phyloP scores from a whole-genome alignment of 129 eudicot species.

The Ambrosia trifida region DNA sequence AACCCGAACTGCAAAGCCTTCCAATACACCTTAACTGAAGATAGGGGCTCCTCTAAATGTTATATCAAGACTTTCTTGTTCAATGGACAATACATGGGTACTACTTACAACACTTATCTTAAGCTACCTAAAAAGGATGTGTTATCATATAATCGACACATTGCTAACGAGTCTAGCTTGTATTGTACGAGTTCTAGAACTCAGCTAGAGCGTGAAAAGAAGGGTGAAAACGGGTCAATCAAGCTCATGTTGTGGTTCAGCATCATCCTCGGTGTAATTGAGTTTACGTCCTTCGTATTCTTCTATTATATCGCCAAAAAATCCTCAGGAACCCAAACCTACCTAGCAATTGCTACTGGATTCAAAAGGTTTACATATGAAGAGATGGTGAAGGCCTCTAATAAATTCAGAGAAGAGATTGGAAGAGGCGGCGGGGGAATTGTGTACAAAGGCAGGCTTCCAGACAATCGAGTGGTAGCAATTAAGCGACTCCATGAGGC shows the following conservation, averaged over 20 bases:
- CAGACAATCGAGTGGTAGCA: constrained; percentile 26
- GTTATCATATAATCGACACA: not conserved
- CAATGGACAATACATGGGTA: constrained; percentile 17
- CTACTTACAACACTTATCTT: constrained; percentile 1
- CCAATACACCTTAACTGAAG: constrained; percentile 4
- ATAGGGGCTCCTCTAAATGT: constrained; percentile 12
- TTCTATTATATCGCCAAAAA: not conserved
- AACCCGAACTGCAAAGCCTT: constrained; percentile 31
- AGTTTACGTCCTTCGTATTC: not conserved
- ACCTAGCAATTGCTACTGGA: constrained; percentile 13
- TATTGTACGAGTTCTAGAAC: not conserved
- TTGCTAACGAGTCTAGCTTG: not conserved
- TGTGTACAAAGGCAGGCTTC: constrained; percentile 26
- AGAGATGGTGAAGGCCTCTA: constrained; percentile 25
- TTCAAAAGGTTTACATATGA: constrained; percentile 30
- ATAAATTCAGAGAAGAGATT: constrained; percentile 23
- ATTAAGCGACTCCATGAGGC: constrained; percentile 29
- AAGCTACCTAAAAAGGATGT: constrained; percentile 10
- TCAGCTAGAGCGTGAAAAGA: not conserved
- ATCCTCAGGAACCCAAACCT: constrained; percentile 1
- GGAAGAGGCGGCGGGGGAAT: constrained; percentile 34
- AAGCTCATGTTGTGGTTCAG: constrained; percentile 24
- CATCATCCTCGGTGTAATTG: constrained; percentile 6
- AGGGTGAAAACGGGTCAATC: not conserved
- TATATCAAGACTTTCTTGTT: constrained; percentile 20